Evolutionary conservation across 345 rosid species (phyloP), one percentile per base, ranked within the genome.

Genomic region (Litchi chinensis): DNA sequence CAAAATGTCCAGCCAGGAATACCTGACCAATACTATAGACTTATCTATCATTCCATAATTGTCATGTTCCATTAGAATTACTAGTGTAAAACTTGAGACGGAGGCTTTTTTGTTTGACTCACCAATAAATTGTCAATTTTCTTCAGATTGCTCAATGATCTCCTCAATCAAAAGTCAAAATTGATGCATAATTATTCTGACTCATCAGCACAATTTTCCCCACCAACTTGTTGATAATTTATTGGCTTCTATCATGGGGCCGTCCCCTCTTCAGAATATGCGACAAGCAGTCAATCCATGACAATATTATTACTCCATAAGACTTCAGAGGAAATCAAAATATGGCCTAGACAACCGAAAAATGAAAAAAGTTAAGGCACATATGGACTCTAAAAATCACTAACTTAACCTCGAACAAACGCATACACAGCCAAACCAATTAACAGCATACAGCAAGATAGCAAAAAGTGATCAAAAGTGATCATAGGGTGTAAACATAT

Each of bases 161-260:
- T 97, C 99, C 77, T 91, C 90, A 80, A 97, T 86, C 84, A 97
- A 83, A 32, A 88, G 75, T 94, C 98, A 65, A 94, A 98, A 83
- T 97, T 9, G 98, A 97, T 3, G 98, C 98, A 70, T 90, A 97
- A 77, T 97, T 97, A 88, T 97, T 97, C 91, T 97, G 99, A 82
- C 99, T 94, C 97, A 97, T 84, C 74, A 87, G 92, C 62, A 92
- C 92, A 85, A 97, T 85, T 71, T 92, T 90, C 71, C 99, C 99
- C 16, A 83, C 75, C 82, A 97, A 83, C 84, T 97, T 92, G 87
- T 86, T 83, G 72, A 94, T 87, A 78, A 97, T 94, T 77, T 32
- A 32, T 32, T 79, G 86, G 83, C 86, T 79, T 82, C 98, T 90
- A 86, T 97, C 99, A 7, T 78, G 73, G 5, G 95, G 80, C 82